Conservation (phyloP, 2,329 filamentous ascomycete genomes). For the Blastomyces gilchristii region DNA sequence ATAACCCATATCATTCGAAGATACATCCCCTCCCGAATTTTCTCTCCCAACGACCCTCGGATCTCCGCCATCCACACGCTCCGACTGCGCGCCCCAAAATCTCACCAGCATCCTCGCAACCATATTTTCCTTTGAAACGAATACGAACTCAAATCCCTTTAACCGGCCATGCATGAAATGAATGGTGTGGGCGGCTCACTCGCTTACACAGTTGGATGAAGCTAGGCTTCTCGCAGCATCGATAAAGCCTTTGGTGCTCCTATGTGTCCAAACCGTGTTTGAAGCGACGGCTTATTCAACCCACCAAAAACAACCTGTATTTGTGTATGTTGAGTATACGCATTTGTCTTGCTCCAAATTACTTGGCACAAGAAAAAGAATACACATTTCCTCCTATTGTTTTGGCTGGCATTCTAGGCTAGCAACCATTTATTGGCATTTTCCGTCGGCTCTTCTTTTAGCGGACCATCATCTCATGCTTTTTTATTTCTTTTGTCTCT, state of each 20-base stretch:
- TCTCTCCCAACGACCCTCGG: constrained; percentile 6
- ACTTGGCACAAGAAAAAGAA: not conserved
- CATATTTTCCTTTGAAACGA: constrained; percentile 7
- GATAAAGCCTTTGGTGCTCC: not conserved
- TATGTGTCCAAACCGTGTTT: not conserved
- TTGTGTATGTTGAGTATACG: not conserved
- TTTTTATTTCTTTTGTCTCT: constrained; percentile 8
- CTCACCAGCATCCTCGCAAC: constrained; percentile 2
- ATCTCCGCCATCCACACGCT: constrained; percentile 9
- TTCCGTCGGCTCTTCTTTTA: not conserved
- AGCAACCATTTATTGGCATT: constrained; percentile 1
- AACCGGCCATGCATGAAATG: constrained; percentile 5
- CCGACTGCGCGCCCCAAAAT: constrained; percentile 9
- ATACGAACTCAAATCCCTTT: not conserved
- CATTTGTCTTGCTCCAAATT: not conserved
- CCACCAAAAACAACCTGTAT: not conserved
- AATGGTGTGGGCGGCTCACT: not conserved
- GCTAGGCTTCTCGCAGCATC: not conserved
- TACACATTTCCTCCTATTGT: not conserved
- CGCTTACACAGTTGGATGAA: not conserved
- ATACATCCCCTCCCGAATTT: not conserved
- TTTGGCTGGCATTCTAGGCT: not conserved
- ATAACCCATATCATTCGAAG: not conserved
- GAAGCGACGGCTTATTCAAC: not conserved
- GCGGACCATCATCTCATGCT: constrained; percentile 2